Evolutionary conservation across 225 moss, liverwort and hornwort genomes (phyloP).

Genomic region (Ulota crispa): DNA sequence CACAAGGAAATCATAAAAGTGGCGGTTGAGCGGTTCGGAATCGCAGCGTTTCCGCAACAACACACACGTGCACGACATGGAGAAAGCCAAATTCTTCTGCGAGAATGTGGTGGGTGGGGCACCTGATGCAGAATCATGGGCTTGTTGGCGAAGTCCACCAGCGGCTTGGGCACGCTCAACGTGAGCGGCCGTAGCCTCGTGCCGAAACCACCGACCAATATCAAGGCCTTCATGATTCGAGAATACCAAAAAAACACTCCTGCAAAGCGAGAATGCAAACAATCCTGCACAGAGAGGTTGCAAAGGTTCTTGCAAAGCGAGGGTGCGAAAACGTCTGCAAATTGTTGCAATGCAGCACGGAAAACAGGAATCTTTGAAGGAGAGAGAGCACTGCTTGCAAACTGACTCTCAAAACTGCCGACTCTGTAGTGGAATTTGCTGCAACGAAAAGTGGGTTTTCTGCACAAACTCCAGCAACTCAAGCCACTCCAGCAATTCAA

Average conservation of each 20-base stretch:
- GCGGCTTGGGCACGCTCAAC: constrained; percentile 61
- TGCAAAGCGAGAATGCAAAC: no score
- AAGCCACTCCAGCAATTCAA: no score
- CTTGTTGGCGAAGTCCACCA: constrained; percentile 70
- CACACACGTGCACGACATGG: no score
- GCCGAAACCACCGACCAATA: constrained; percentile 63
- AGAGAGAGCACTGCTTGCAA: neutral
- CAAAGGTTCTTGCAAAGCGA: no score
- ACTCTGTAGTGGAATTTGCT: neutral
- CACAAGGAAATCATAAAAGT: neutral
- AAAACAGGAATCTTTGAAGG: neutral
- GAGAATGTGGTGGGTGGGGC: neutral
- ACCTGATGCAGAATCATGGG: constrained; percentile 73
- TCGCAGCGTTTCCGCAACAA: neutral
- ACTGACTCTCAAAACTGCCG: neutral
- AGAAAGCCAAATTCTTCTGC: neutral
- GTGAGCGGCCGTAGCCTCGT: constrained; percentile 66
- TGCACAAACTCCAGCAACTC: neutral
- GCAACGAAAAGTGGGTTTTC: neutral
- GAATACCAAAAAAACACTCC: no score
- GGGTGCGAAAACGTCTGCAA: neutral
- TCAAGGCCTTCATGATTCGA: constrained; percentile 63
- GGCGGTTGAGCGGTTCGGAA: neutral
- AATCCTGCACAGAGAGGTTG: no score
- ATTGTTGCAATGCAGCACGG: neutral